phyloP scores from a whole-genome alignment of 805 yeast genomes.

The Ogataea minuta region DNA sequence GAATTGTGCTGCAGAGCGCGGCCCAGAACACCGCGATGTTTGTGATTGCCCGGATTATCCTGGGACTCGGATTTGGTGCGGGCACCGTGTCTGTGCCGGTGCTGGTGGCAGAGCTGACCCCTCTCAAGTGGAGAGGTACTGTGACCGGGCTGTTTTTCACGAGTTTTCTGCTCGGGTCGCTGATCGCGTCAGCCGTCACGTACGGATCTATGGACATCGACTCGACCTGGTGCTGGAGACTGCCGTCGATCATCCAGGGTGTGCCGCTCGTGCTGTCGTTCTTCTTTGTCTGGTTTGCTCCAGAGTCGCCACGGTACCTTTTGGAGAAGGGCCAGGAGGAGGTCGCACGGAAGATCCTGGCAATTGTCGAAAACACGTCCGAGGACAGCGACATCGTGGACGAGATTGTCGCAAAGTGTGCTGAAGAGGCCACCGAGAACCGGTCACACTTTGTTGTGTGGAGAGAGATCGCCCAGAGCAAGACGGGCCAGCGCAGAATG shows the following conservation, averaged over 20 bases:
- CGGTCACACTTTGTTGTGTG: constrained; percentile 27
- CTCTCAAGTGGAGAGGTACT: constrained; percentile 27
- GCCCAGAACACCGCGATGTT: constrained; percentile 30
- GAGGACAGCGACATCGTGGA: constrained; percentile 28
- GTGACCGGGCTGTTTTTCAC: constrained; percentile 41
- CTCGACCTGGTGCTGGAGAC: constrained; percentile 50
- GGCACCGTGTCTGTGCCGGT: constrained; percentile 28
- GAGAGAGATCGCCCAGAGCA: constrained; percentile 31
- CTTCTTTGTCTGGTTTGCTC: constrained; percentile 34
- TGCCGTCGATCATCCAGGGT: constrained; percentile 52
- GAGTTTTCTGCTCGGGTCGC: constrained; percentile 45
- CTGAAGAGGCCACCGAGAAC: constrained; percentile 19
- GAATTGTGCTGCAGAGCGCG: constrained; percentile 49
- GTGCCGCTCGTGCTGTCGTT: constrained; percentile 42
- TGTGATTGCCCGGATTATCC: constrained; percentile 39
- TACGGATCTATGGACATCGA: constrained; percentile 33
- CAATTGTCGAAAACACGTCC: constrained; percentile 33
- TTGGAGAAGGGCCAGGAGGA: constrained; percentile 36
- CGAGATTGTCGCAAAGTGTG: constrained; percentile 24
- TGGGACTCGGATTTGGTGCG: constrained; percentile 20
- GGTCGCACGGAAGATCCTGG: constrained; percentile 38
- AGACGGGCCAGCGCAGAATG: constrained; percentile 38
- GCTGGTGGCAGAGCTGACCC: constrained; percentile 33
- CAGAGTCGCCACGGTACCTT: constrained; percentile 42
- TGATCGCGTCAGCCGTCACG: constrained; percentile 42